Evolutionary conservation across 2,329 filamentous ascomycete species (phyloP), one percentile per base, ranked within the genome.

Genomic region (Herpomyces periplanetae): DNA sequence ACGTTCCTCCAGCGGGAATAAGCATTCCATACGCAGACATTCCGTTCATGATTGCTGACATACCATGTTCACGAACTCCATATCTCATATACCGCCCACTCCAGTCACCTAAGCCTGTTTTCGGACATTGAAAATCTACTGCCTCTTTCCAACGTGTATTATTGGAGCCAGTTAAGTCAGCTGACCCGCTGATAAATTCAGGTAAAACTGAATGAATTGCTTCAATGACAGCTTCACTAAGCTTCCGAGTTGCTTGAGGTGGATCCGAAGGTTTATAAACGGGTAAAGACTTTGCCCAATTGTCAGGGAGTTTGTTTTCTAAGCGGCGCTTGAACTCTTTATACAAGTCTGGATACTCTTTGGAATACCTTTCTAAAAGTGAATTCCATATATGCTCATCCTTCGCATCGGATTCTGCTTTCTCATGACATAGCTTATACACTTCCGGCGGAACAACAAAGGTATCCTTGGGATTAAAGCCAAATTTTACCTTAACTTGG

Each of bases 81-180:
- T 73, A 80, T 40, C 68, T 61, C 39, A 85, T 51, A 42, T 96
- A 96, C 34, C 80, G 71, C 33, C 80, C 80, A 31, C 51, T 43
- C 49, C 68, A 87, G 44, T 75, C 59, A 36, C 80, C 80, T 32
- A 96, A 64, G 27, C 64, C 63, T 27, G 56, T 61, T 33, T 54
- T 49, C 24, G 69, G 66, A 27, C 73, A 68, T 51, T 96, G 80
- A 61, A 96, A 91, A 51, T 96, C 80, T 29, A 75, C 57, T 22
- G 80, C 75, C 21, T 58, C 54, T 64, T 91, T 96, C 71, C 73
- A 88, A 40, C 73, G 61, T 31, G 80, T 96, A 49, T 91, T 62
- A 57, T 96, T 96, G 39, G 80, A 91, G 37, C 69, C 69, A 39
- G 80, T 96, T 51, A 96, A 44, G 52, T 96, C 80, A 32, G 80